A percentile compares a stretch with the other conserved stretches of the same genome.
Conservation (phyloP, 2,329 filamentous ascomycete genomes). For the Torrubiellomyces zombiae region DNA sequence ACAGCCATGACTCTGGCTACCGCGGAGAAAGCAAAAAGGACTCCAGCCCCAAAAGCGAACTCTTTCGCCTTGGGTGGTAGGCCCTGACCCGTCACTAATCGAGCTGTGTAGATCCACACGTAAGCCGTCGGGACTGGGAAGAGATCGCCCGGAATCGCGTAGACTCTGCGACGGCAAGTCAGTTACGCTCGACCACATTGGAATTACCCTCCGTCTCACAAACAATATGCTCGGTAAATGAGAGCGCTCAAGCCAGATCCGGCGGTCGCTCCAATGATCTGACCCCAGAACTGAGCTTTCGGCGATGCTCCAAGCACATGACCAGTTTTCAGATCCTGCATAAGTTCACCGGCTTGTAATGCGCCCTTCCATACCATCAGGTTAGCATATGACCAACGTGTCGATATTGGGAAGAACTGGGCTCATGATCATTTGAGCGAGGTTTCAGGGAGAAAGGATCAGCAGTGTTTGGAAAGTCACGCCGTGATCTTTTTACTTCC, state of each 20-base stretch:
- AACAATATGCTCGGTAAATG: slow-evolving; percentile 77
- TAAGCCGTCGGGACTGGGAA: slow-evolving; percentile 92
- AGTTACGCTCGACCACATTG: not conserved
- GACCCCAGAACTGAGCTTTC: slow-evolving; percentile 91
- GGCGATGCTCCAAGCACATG: slow-evolving; percentile 84
- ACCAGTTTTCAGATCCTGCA: slow-evolving; percentile 95
- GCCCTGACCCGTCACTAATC: slow-evolving; percentile 80
- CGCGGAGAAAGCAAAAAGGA: slow-evolving; percentile 58
- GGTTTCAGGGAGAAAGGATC: too few relatives aligned
- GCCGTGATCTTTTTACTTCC: too few relatives aligned
- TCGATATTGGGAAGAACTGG: too few relatives aligned
- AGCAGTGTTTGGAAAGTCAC: too few relatives aligned
- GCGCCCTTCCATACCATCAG: slow-evolving; percentile 47
- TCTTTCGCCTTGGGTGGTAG: slow-evolving; percentile 69
- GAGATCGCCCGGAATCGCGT: slow-evolving; percentile 70
- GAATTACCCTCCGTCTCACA: slow-evolving; percentile 13
- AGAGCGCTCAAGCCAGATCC: slow-evolving; percentile 75
- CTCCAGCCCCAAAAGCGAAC: slow-evolving; percentile 59
- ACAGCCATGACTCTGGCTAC: slow-evolving; percentile 44
- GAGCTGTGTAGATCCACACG: slow-evolving; percentile 94
- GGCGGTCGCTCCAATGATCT: slow-evolving; percentile 75
- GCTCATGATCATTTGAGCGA: too few relatives aligned
- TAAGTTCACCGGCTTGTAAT: slow-evolving; percentile 84
- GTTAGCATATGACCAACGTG: accelerated
- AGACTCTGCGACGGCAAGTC: slow-evolving; percentile 38